Evolutionary conservation across 495 filamentous ascomycete genomes (phyloP).

Genomic region (Xylaria cubensis): DNA sequence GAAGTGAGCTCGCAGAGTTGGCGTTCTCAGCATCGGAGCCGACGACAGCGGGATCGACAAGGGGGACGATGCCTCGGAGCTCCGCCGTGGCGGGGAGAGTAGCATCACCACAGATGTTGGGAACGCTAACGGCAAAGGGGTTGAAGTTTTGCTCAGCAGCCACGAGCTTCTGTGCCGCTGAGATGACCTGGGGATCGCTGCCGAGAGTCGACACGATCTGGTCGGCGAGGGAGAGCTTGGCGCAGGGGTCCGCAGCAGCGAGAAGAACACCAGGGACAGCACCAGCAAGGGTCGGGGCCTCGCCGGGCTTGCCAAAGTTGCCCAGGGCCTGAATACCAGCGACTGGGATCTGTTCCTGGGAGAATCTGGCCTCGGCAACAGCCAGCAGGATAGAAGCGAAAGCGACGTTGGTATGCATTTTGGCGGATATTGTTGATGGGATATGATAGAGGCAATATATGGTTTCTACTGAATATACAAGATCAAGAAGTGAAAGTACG

Average conservation of each 20-base stretch:
- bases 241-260: constrained; percentile 63
- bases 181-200: constrained; percentile 57
- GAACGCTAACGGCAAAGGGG: constrained; percentile 60
- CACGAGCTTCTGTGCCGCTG: constrained; percentile 63
- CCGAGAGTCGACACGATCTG: constrained; percentile 62
- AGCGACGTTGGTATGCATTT: constrained; percentile 55
- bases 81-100: constrained; percentile 61
- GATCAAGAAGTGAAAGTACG: constrained; percentile 33
- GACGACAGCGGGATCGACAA: constrained; percentile 63
- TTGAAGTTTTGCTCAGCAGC: constrained; percentile 75
- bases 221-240: constrained; percentile 66
- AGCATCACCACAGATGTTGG: constrained; percentile 63
- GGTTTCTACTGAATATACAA: constrained; percentile 31
- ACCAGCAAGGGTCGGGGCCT: constrained; percentile 62
- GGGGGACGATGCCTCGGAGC: constrained; percentile 65
- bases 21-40: constrained; percentile 62
- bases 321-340: constrained; percentile 51
- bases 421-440: constrained; percentile 35
- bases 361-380: constrained; percentile 61
- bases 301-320: constrained; percentile 56
- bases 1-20: constrained; percentile 56
- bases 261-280: constrained; percentile 59
- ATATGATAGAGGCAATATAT: constrained; percentile 35
- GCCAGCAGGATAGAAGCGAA: constrained; percentile 52
- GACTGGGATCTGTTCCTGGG: constrained; percentile 58